These are phyloP conservation scores for Magnusiomyces suaveolens DNA, from an alignment of 1,139 yeast species.

Conservation along the genomic window DNA sequence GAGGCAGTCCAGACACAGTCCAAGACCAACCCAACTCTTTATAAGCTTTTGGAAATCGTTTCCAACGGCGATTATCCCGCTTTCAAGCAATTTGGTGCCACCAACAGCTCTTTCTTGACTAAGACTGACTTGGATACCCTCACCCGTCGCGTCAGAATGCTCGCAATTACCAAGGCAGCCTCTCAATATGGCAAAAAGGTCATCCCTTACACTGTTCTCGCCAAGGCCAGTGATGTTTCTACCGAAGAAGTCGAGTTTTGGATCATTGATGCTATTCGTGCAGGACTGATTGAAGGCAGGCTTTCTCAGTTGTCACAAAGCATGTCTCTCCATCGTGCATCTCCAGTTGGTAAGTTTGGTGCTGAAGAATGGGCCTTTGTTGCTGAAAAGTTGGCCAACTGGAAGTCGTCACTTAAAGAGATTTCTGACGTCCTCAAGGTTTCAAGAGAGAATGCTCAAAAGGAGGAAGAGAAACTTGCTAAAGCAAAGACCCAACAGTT, in stretches of 20 bases:
- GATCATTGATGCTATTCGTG: conserved; percentile 37
- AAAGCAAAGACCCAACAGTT: conserved; percentile 6
- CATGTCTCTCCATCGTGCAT: conserved; percentile 34
- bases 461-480: conserved; percentile 18
- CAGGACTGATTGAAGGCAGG: conserved; percentile 38
- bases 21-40: conserved; percentile 20
- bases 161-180: conserved; percentile 24
- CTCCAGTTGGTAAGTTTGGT: conserved; percentile 33
- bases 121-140: conserved; percentile 22
- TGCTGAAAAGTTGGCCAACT: conserved; percentile 29
- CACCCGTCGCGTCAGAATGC: conserved; percentile 24
- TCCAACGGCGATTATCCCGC: conserved; percentile 29
- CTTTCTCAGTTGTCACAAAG: conserved; percentile 34
- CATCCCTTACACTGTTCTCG: conserved; percentile 31
- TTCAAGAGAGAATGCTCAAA: conserved; percentile 28
- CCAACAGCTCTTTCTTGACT: conserved; percentile 16
- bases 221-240: conserved; percentile 28
- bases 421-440: conserved; percentile 29
- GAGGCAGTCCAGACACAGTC: conserved; percentile 28
- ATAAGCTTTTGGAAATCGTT: conserved; percentile 27
- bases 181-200: conserved; percentile 22
- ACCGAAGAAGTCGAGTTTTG: conserved; percentile 34
- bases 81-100: conserved; percentile 17
- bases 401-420: conserved; percentile 33
- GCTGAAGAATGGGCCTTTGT: conserved; percentile 34